Evolutionary conservation across 176 grass and related monocot species (phyloP).

Genomic region (Tillandsia leiboldiana): DNA sequence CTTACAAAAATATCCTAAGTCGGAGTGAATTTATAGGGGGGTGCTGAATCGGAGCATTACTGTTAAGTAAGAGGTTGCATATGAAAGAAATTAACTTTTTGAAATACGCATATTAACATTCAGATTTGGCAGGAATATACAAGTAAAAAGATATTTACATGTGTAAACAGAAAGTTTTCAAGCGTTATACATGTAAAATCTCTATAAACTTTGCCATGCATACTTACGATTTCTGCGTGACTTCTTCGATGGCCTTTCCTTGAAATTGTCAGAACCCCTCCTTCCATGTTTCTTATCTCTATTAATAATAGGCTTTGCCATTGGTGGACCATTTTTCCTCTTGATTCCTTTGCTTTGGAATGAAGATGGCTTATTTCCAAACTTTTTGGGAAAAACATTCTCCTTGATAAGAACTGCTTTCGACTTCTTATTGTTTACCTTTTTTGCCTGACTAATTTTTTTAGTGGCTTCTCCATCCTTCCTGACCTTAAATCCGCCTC

Average conservation of each 20-base stretch:
- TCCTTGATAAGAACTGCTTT: slow-evolving; percentile 22
- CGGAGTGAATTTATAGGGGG: too few species aligned
- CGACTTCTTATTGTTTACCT: slow-evolving; percentile 17
- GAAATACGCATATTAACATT: too few species aligned
- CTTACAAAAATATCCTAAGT: too few species aligned
- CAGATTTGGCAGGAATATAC: too few species aligned
- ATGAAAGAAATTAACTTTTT: too few species aligned
- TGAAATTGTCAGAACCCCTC: slow-evolving; percentile 18
- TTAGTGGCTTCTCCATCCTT: slow-evolving; percentile 13
- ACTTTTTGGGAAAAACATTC: slow-evolving; percentile 20
- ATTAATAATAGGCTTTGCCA: slow-evolving; percentile 16
- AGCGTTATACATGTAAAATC: background rate
- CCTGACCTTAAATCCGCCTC: slow-evolving; percentile 30
- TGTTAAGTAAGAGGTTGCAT: too few species aligned
- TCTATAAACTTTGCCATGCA: background rate
- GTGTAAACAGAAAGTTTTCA: too few species aligned
- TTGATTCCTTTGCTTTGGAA: background rate
- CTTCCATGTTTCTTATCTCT: slow-evolving; percentile 33
- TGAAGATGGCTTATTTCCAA: slow-evolving; percentile 8
- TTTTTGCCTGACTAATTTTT: slow-evolving; percentile 20
- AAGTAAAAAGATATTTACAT: too few species aligned
- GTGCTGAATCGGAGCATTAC: too few species aligned
- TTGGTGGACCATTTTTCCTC: slow-evolving; percentile 9
- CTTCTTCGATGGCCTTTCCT: slow-evolving; percentile 36
- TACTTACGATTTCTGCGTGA: slow-evolving; percentile 26